A percentile compares a stretch with the other conserved stretches of the same genome.
phyloP scores from a whole-genome alignment of 2,329 filamentous ascomycete species.

The Achaetomium macrosporum region DNA sequence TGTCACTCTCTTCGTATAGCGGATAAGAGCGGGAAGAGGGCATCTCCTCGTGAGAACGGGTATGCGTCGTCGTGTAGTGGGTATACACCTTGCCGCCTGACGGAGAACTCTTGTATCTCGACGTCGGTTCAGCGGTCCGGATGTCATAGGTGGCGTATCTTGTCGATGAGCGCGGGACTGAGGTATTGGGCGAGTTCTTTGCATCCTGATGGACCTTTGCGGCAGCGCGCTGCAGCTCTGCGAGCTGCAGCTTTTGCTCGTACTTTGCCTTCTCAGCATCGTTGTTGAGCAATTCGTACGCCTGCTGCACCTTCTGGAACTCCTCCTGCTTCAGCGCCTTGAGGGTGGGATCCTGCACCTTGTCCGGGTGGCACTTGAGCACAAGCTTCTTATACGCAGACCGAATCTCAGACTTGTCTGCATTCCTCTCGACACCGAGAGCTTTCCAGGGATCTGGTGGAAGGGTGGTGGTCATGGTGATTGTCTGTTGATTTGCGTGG shows the following conservation, averaged over 20 bases:
- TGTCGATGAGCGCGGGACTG: conserved; percentile 39
- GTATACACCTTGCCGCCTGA: conserved; percentile 32
- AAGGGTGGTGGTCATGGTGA: conserved; percentile 46
- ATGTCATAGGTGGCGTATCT: conserved; percentile 39
- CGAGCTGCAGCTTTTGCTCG: conserved; percentile 66
- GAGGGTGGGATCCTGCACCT: conserved; percentile 70
- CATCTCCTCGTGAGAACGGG: conserved; percentile 44
- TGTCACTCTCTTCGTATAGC: conserved; percentile 38
- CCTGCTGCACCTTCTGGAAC: conserved; percentile 88
- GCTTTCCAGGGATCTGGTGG: conserved; percentile 72
- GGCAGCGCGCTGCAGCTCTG: conserved; percentile 49
- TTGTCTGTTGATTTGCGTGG: conserved; percentile 2
- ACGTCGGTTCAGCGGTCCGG: conserved; percentile 45
- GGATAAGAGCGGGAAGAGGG: conserved; percentile 29
- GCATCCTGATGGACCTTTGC: conserved; percentile 25
- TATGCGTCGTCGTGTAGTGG: conserved; percentile 32
- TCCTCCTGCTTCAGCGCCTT: conserved; percentile 77
- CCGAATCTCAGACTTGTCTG: conserved; percentile 66
- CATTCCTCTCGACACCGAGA: conserved; percentile 68
- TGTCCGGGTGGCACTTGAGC: conserved; percentile 86
- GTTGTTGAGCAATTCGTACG: conserved; percentile 85
- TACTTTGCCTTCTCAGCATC: conserved; percentile 67
- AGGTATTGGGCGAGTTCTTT: conserved; percentile 39
- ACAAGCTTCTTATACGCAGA: conserved; percentile 79
- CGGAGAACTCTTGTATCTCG: conserved; percentile 33